phyloP scores from a whole-genome alignment of 306 rosid genomes.

The Comarum palustre region DNA sequence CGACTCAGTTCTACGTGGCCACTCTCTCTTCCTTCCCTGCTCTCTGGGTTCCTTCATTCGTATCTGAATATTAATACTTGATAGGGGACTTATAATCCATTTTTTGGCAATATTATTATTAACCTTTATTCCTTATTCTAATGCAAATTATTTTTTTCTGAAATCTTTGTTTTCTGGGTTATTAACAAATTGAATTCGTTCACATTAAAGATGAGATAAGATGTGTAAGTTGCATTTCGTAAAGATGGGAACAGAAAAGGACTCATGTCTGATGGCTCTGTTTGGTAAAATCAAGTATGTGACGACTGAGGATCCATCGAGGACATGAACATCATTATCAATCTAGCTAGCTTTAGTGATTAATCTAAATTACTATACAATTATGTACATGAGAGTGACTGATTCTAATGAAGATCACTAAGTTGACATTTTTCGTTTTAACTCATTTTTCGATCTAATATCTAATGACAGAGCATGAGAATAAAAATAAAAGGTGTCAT shows the following conservation, averaged over 20 bases:
- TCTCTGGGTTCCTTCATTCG: no score
- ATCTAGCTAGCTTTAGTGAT: background rate
- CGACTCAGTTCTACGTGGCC: slow-evolving; percentile 6
- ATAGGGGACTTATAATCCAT: background rate
- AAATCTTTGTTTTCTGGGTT: no score
- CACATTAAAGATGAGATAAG: background rate
- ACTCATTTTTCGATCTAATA: no score
- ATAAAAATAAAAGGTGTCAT: no score
- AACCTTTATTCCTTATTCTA: no score
- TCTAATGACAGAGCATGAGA: no score
- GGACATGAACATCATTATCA: background rate
- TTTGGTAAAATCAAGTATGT: background rate
- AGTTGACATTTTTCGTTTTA: no score
- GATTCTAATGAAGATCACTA: no score
- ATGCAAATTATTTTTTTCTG: no score
- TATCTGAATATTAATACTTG: no score
- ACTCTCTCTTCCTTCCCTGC: no score
- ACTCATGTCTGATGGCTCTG: background rate
- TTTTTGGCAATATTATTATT: background rate
- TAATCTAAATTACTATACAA: background rate
- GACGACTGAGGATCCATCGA: background rate
- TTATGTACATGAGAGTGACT: no score
- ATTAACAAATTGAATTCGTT: background rate
- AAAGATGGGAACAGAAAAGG: background rate
- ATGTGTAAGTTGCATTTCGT: background rate